phyloP scores from a whole-genome alignment of 495 filamentous ascomycete genomes.

The Filosporella fistucella region DNA sequence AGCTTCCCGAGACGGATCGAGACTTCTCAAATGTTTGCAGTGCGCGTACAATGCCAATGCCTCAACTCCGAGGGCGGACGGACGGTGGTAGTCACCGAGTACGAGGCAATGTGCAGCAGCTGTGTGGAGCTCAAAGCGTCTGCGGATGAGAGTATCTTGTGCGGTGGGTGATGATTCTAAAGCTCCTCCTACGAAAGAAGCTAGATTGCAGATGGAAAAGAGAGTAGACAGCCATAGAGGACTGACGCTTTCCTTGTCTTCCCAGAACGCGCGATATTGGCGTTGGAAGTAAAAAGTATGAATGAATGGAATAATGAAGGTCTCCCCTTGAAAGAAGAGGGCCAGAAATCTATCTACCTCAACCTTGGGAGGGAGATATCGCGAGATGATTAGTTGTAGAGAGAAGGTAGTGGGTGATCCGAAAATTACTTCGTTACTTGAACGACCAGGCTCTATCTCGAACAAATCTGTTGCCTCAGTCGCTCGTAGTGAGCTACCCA shows the following conservation, averaged over 20 bases:
- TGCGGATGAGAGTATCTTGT: constrained; percentile 21
- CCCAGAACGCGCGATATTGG: constrained; percentile 45
- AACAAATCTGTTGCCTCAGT: not conserved
- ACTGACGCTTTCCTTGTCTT: constrained; percentile 27
- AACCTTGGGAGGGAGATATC: not conserved
- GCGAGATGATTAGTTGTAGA: not conserved
- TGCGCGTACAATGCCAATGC: constrained; percentile 42
- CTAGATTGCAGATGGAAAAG: constrained; percentile 37
- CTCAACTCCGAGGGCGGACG: constrained; percentile 38
- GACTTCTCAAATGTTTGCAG: constrained; percentile 36
- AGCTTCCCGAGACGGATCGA: constrained; percentile 22
- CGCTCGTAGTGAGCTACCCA: not conserved
- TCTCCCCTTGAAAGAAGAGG: constrained; percentile 41
- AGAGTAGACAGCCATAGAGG: constrained; percentile 42
- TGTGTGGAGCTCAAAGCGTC: constrained; percentile 27
- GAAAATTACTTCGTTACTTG: constrained; percentile 10
- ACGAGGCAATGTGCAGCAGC: constrained; percentile 34
- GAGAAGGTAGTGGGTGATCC: constrained; percentile 5
- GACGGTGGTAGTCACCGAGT: constrained; percentile 36
- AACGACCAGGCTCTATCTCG: not conserved
- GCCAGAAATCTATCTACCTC: constrained; percentile 1
- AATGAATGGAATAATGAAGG: constrained; percentile 35
- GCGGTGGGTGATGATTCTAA: constrained; percentile 6
- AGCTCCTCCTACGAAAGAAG: constrained; percentile 28
- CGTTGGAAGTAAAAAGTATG: constrained; percentile 36